Percentiles rank a stretch among this genome's conserved stretches.
phyloP scores from a whole-genome alignment of 2,329 filamentous ascomycete species.

The Paracamarosporium sp. region DNA sequence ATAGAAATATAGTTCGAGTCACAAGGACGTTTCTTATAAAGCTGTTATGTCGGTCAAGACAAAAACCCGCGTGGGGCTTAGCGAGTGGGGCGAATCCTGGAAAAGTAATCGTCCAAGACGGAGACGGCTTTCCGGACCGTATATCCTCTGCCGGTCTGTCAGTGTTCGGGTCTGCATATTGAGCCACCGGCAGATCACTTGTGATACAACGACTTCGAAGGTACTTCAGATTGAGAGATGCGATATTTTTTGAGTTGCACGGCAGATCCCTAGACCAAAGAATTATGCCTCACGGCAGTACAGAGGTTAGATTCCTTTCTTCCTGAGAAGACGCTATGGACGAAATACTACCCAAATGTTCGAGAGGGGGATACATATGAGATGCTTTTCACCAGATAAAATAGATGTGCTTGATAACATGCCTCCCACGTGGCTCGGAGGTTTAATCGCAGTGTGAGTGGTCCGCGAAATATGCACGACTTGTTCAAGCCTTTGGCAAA shows the following conservation, averaged over 20 bases:
- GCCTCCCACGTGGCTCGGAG: constrained; percentile 6
- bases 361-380: background rate
- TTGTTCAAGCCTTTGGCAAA: background rate
- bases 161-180: background rate
- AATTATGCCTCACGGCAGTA: background rate
- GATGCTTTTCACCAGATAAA: background rate
- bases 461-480: constrained; percentile 5
- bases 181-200: constrained; percentile 13
- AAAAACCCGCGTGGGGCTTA: constrained; percentile 39
- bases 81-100: constrained; percentile 41
- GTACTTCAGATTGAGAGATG: background rate
- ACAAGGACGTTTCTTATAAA: constrained; percentile 27
- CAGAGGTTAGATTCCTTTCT: background rate
- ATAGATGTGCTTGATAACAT: background rate
- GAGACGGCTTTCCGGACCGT: constrained; percentile 42
- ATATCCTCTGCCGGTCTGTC: constrained; percentile 32
- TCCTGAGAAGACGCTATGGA: background rate
- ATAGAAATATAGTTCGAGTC: background rate
- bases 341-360: background rate
- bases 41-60: constrained; percentile 24
- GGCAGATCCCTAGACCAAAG: background rate
- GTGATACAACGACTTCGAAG: background rate
- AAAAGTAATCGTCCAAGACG: constrained; percentile 31
- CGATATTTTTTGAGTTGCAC: too few relatives aligned
- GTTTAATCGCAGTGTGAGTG: constrained; percentile 2